Evolutionary conservation across 2,329 filamentous ascomycete species (phyloP), one percentile per base, ranked within the genome.

Genomic region (Didymella pomorum): DNA sequence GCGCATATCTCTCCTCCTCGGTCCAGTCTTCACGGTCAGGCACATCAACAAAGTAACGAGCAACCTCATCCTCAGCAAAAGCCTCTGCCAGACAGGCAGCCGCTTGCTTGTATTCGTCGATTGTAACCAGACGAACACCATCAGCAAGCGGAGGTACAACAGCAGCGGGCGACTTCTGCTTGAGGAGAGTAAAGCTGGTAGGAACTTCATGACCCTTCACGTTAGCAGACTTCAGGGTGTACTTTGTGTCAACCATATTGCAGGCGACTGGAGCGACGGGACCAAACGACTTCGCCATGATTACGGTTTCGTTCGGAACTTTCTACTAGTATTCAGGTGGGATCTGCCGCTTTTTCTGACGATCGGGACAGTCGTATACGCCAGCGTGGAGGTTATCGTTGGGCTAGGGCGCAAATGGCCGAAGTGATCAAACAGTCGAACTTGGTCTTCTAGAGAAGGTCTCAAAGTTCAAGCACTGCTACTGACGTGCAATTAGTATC

Each of bases 31-130:
- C 82, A 78, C 86, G 85, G 73, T 92, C 89, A 59, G 89, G 86
- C 44, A 87, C 86, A 71, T 91, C 86, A 68, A 93, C 82, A 69
- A 92, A 87, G 79, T 94, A 95, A 74, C 85, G 83, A 61, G 88
- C 87, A 62, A 92, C 84, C 58, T 90, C 86, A 75, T 95, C 91
- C 60, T 87, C 81, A 57, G 85, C 87, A 79, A 96, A 95, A 63
- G 91, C 89, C 73, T 92, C 87, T 45, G 91, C 89, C 66, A 96
- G 84, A 70, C 88, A 88, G 33, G 84, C 80, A 25, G 88, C 90
- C 29, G 90, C 91, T 73, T 87, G 84, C 72, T 87, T 87, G 80
- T 87, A 89, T 78, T 93, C 90, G 56, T 83, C 79, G 71, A 88
- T 83, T 62, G 81, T 80, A 64, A 93, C 80, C 59, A 84, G 76